These are phyloP conservation scores for Vaccinium corymbosum DNA, from an alignment of 148 eudicot genomes.

Conservation along the genomic window DNA sequence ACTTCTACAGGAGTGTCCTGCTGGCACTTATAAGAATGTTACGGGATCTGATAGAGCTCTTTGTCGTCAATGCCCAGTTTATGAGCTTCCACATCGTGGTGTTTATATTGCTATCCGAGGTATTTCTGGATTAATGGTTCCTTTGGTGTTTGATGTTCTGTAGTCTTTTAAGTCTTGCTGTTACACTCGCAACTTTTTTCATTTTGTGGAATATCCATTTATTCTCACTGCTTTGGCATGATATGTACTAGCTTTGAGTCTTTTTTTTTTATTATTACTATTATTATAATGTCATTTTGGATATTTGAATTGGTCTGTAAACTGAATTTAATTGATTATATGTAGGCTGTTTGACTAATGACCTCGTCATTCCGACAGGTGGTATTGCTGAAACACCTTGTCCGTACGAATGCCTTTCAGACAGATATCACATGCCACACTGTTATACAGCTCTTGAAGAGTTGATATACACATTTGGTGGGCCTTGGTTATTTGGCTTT, in stretches of 20 bases:
- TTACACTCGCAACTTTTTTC: background rate
- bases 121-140: constrained; percentile 20
- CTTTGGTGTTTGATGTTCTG: background rate
- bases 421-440: constrained; percentile 84
- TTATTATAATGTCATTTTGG: background rate
- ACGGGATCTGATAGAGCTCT: constrained; percentile 73
- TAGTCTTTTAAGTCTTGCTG: background rate
- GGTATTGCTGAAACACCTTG: constrained; percentile 84
- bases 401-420: constrained; percentile 93
- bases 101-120: constrained; percentile 71
- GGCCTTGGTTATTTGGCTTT: constrained; percentile 91
- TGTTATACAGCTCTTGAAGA: constrained; percentile 96
- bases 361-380: constrained; percentile 37
- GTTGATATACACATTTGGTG: constrained; percentile 85
- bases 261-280: background rate
- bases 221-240: background rate
- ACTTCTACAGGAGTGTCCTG: constrained; percentile 84
- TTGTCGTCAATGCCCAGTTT: constrained; percentile 67
- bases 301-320: background rate
- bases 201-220: background rate
- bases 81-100: constrained; percentile 82
- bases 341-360: background rate
- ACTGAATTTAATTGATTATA: background rate
- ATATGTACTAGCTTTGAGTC: background rate
- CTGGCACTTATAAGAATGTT: constrained; percentile 85